phyloP scores from a whole-genome alignment of 2,329 filamentous ascomycete genomes.

The Penicillium janthinellum region DNA sequence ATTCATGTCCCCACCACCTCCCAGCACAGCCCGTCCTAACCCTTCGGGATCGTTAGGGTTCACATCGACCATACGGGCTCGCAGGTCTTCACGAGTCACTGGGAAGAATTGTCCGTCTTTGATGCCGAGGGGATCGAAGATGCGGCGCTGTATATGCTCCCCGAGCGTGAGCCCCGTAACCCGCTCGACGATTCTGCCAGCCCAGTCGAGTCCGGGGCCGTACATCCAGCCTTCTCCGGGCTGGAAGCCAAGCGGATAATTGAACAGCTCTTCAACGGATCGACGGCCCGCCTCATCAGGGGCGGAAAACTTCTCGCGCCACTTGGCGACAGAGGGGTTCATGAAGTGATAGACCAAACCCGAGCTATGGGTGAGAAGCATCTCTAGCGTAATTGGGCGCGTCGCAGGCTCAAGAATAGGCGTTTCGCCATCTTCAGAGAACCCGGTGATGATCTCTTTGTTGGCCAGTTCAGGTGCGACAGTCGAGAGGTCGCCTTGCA shows the following conservation, averaged over 20 bases:
- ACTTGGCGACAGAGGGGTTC: slow-evolving; percentile 39
- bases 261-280: slow-evolving; percentile 48
- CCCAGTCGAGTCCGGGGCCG: slow-evolving; percentile 55
- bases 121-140: slow-evolving; percentile 51
- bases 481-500: slow-evolving; percentile 50
- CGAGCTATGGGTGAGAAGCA: slow-evolving; percentile 56
- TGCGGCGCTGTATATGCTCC: slow-evolving; percentile 48
- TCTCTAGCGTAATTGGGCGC: slow-evolving; percentile 52
- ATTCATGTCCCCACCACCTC: slow-evolving; percentile 39
- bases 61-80: slow-evolving; percentile 40
- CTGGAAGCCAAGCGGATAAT: slow-evolving; percentile 53
- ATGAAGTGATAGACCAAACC: slow-evolving; percentile 52
- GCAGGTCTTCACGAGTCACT: slow-evolving; percentile 39
- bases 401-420: slow-evolving; percentile 38
- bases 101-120: slow-evolving; percentile 45
- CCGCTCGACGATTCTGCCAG: slow-evolving; percentile 54
- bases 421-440: slow-evolving; percentile 45
- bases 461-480: slow-evolving; percentile 53
- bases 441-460: slow-evolving; percentile 53
- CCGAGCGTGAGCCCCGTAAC: slow-evolving; percentile 48
- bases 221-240: slow-evolving; percentile 58
- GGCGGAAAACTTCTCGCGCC: slow-evolving; percentile 36
- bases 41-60: slow-evolving; percentile 44
- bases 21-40: slow-evolving; percentile 40
- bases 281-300: slow-evolving; percentile 17